Conservation (phyloP, 768 basidiomycete genomes). For the Strobilomyces confusus region DNA sequence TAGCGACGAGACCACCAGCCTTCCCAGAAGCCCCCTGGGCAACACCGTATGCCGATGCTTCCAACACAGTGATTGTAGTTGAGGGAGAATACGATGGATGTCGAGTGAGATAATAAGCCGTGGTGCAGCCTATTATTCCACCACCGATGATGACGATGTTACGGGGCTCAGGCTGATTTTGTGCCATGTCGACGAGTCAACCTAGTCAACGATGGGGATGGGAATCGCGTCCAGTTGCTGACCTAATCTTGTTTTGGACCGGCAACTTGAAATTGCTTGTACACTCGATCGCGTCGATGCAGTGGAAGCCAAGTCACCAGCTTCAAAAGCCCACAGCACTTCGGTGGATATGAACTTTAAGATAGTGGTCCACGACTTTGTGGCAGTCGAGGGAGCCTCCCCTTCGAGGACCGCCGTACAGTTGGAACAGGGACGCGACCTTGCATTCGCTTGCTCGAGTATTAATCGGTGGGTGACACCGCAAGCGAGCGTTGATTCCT, state of each 20-base stretch:
- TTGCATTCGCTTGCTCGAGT: constrained; percentile 16
- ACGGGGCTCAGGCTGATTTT: constrained; percentile 13
- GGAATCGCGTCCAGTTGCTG: too few relatives aligned
- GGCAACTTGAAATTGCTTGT: background rate
- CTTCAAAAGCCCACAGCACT: background rate
- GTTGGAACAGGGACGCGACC: constrained; percentile 20
- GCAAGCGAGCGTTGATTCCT: constrained; percentile 6
- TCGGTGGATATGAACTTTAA: background rate
- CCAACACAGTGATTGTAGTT: constrained; percentile 56
- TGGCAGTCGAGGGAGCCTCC: background rate
- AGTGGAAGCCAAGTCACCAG: background rate
- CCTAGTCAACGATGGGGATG: too few relatives aligned
- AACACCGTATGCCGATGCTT: constrained; percentile 61
- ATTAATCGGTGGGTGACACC: constrained; percentile 19
- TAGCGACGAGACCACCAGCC: constrained; percentile 80
- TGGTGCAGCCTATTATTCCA: constrained; percentile 82
- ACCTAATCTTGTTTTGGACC: too few relatives aligned
- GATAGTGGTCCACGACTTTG: constrained; percentile 24
- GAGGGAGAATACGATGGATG: constrained; percentile 45
- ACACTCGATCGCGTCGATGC: background rate
- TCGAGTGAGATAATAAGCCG: constrained; percentile 73
- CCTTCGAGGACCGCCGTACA: background rate
- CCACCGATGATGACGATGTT: constrained; percentile 78
- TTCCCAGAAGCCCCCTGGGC: constrained; percentile 85
- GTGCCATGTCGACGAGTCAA: constrained; percentile 19